Evolutionary conservation across 768 basidiomycete genomes (phyloP).

Genomic region (Russula sp.): DNA sequence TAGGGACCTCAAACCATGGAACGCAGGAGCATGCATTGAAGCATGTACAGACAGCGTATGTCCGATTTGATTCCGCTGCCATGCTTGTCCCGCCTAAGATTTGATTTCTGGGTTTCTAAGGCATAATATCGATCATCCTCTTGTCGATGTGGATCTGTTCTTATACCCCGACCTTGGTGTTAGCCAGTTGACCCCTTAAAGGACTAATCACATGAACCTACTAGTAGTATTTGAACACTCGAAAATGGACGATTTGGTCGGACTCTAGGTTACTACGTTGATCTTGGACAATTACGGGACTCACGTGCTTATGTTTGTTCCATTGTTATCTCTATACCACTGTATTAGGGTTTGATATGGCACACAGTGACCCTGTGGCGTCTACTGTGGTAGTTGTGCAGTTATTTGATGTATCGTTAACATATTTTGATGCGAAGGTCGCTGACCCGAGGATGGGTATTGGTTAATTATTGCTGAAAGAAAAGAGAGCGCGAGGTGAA

Average conservation of each 20-base stretch:
- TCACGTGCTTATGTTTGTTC: background rate
- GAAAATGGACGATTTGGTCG: background rate
- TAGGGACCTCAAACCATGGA: background rate
- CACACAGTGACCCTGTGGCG: no score
- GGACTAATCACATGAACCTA: background rate
- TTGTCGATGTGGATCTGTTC: constrained; percentile 18
- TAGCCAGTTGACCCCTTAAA: background rate
- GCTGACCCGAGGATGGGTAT: no score
- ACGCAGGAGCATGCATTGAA: background rate
- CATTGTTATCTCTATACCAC: background rate
- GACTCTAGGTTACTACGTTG: background rate
- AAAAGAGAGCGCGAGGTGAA: no score
- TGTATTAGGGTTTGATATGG: background rate
- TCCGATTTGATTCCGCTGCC: background rate
- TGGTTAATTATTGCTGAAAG: no score
- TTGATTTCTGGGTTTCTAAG: background rate
- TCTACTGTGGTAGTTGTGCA: background rate
- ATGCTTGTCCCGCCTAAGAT: background rate
- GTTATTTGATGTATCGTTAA: background rate
- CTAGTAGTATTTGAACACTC: background rate
- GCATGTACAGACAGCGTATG: constrained; percentile 15
- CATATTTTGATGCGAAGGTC: no score
- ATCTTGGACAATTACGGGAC: background rate
- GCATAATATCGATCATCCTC: constrained; percentile 12
- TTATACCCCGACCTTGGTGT: background rate